Conservation (phyloP, 352 stramenopile genomes). For the Elongisporangium senticosum region DNA sequence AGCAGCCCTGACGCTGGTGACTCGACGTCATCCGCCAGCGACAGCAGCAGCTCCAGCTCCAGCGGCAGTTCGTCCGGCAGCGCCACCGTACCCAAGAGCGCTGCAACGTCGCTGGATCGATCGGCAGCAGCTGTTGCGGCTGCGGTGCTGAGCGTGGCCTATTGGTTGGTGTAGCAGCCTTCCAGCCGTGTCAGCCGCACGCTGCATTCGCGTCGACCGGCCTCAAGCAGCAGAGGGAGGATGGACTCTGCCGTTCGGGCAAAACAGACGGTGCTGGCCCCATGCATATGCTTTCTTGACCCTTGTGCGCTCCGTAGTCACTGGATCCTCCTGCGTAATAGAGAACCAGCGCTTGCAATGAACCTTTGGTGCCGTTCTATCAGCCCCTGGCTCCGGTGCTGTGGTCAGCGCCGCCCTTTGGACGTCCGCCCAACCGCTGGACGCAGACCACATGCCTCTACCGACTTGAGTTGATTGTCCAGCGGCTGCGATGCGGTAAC, state of each 20-base stretch:
- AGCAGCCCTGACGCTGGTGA: background rate
- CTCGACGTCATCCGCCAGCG: background rate
- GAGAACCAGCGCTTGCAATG: background rate
- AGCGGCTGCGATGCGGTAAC: background rate
- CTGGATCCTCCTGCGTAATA: background rate
- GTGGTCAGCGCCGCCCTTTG: background rate
- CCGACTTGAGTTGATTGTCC: background rate
- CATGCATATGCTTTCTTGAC: background rate
- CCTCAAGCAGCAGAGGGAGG: background rate
- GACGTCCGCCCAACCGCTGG: background rate
- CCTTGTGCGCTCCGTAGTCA: background rate
- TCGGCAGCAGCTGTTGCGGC: background rate
- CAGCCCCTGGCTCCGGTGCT: background rate
- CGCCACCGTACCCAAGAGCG: background rate
- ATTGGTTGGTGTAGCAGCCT: background rate
- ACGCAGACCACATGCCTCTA: background rate
- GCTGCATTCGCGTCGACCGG: background rate
- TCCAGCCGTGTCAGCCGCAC: background rate
- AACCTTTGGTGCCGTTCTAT: background rate
- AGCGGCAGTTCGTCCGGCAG: background rate
- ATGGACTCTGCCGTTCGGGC: background rate
- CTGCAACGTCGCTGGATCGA: too few species aligned
- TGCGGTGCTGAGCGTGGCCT: background rate
- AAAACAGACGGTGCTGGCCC: background rate
- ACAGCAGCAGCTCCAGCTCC: background rate